A percentile compares a stretch with the other conserved stretches of the same genome.
phyloP scores from a whole-genome alignment of 2,329 filamentous ascomycete species.

The Zymoseptoria passerinii region DNA sequence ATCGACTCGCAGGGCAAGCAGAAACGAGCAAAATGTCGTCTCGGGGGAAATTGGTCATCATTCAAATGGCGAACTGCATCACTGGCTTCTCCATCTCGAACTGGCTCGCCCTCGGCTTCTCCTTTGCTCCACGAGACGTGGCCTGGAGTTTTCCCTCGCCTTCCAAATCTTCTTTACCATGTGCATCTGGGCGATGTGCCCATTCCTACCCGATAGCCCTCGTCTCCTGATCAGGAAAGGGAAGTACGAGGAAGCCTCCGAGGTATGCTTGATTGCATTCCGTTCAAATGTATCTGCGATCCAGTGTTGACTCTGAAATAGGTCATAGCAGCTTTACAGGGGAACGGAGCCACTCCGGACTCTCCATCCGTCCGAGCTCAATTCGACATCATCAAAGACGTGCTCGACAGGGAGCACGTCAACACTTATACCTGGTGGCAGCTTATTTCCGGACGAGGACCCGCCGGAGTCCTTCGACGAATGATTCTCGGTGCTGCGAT shows the following conservation, averaged over 20 bases:
- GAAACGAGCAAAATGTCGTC: conserved; percentile 43
- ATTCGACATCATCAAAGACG: conserved; percentile 44
- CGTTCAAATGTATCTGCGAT: neutral
- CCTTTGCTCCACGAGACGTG: conserved; percentile 34
- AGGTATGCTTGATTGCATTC: conserved; percentile 6
- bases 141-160: conserved; percentile 46
- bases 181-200: conserved; percentile 30
- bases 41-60: conserved; percentile 44
- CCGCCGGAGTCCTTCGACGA: conserved; percentile 20
- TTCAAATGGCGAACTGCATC: conserved; percentile 45
- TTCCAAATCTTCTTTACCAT: conserved; percentile 50
- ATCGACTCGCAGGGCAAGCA: conserved; percentile 30
- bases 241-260: conserved; percentile 42
- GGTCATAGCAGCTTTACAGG: conserved; percentile 39
- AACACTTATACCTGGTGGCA: conserved; percentile 40
- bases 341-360: conserved; percentile 37
- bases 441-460: conserved; percentile 37
- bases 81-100: conserved; percentile 43
- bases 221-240: conserved; percentile 45
- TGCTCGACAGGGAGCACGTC: conserved; percentile 38
- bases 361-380: conserved; percentile 36
- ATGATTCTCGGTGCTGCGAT: conserved; percentile 22
- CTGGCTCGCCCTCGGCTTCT: conserved; percentile 41
- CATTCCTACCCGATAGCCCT: conserved; percentile 33
- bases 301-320: neutral